Percentiles rank a stretch among this genome's conserved stretches.
These are phyloP conservation scores for Stachybotrys chlorohalonatus DNA, from an alignment of 2,329 filamentous ascomycete genomes.

Conservation along the genomic window DNA sequence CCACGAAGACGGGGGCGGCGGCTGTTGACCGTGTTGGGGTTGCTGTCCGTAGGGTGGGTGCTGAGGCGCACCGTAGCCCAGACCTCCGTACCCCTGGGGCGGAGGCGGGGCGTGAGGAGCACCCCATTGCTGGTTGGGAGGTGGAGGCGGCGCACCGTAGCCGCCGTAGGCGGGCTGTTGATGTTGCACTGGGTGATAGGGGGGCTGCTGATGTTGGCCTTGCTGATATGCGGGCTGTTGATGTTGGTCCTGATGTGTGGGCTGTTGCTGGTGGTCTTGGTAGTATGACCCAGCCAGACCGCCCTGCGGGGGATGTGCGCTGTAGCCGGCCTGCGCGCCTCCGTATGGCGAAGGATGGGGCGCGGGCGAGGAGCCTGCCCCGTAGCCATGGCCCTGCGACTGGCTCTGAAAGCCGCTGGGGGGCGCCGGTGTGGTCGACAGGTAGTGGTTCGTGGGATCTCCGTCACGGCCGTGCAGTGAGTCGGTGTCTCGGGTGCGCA, in stretches of 20 bases:
- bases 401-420: slow-evolving; percentile 18
- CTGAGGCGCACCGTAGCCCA: slow-evolving; percentile 10
- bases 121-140: slow-evolving; percentile 18
- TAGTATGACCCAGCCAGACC: slow-evolving; percentile 21
- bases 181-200: slow-evolving; percentile 11
- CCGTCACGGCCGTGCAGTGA: slow-evolving; percentile 43
- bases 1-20: slow-evolving; percentile 21
- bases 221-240: slow-evolving; percentile 16
- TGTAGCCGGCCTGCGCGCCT: slow-evolving; percentile 13
- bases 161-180: slow-evolving; percentile 9
- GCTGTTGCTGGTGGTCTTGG: slow-evolving; percentile 17
- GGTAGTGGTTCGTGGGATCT: slow-evolving; percentile 24
- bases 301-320: slow-evolving; percentile 20
- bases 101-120: slow-evolving; percentile 13
- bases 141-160: slow-evolving; percentile 15
- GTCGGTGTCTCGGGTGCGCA: slow-evolving; percentile 47
- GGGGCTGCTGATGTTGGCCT: slow-evolving; percentile 11
- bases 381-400: slow-evolving; percentile 31
- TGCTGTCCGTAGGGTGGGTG: slow-evolving; percentile 13
- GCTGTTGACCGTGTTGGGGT: slow-evolving; percentile 11
- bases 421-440: slow-evolving; percentile 29
- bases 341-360: slow-evolving; percentile 16
- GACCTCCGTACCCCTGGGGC: slow-evolving; percentile 18
- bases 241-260: slow-evolving; percentile 1
- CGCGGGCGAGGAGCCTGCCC: slow-evolving; percentile 3